Conservation (phyloP, 768 basidiomycete species). For the Pleurotus ostreatus region DNA sequence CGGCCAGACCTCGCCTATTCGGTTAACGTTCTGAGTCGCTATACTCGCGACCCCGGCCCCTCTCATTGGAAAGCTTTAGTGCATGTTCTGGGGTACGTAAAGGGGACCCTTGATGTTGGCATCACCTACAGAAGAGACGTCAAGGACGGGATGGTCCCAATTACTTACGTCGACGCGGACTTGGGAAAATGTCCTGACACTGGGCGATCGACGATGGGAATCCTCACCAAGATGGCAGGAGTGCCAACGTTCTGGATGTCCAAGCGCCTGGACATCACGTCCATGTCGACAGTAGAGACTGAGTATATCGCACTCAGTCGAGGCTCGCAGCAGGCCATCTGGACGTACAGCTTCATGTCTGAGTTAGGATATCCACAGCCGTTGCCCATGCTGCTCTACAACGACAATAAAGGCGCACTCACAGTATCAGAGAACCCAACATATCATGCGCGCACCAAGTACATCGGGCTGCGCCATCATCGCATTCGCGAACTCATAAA, state of each 20-base stretch:
- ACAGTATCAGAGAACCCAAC: not conserved
- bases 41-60: too few relatives aligned
- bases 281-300: constrained; percentile 9
- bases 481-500: not conserved
- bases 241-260: constrained; percentile 24
- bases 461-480: not conserved
- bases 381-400: constrained; percentile 15
- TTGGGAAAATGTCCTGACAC: too few relatives aligned
- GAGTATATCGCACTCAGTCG: constrained; percentile 27
- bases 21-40: too few relatives aligned
- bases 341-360: constrained; percentile 21
- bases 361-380: constrained; percentile 19
- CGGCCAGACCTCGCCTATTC: constrained; percentile 24
- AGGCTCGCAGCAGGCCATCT: constrained; percentile 25
- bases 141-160: constrained; percentile 5
- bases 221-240: too few relatives aligned
- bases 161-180: not conserved
- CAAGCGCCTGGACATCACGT: constrained; percentile 15
- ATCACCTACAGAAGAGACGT: constrained; percentile 16
- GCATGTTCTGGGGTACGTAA: too few relatives aligned
- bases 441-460: not conserved
- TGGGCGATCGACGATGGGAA: too few relatives aligned
- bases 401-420: constrained; percentile 21
- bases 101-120: not conserved
- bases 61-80: too few relatives aligned